Conservation (phyloP, 768 basidiomycete genomes). For the Pisolithus marmoratus region DNA sequence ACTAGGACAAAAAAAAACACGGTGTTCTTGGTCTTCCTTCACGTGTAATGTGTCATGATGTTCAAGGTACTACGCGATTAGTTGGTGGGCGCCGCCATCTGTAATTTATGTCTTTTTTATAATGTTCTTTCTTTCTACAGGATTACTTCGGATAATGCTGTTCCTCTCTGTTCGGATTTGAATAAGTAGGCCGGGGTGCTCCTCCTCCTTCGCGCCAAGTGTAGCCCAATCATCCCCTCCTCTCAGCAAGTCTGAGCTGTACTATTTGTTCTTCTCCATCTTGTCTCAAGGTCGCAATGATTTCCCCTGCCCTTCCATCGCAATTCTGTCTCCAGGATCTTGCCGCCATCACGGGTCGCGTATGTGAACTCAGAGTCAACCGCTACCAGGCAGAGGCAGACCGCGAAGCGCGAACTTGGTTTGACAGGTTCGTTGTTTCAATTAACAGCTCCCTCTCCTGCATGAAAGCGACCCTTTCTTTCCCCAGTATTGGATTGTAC, state of each 20-base stretch:
- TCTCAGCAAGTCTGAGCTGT: conserved; percentile 25
- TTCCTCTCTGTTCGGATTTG: conserved; percentile 14
- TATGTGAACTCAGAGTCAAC: conserved; percentile 32
- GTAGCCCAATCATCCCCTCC: conserved; percentile 8
- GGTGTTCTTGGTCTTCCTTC: conserved; percentile 26
- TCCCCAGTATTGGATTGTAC: conserved; percentile 27
- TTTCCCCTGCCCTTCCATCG: conserved; percentile 26
- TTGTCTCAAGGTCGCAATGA: conserved; percentile 20
- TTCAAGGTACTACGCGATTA: conserved; percentile 22
- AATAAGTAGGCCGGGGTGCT: conserved; percentile 24
- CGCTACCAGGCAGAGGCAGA: conserved; percentile 30
- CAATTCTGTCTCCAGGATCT: conserved; percentile 33
- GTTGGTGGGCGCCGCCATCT: conserved; percentile 19
- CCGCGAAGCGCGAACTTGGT: conserved; percentile 28
- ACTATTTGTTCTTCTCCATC: conserved; percentile 5
- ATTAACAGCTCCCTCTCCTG: background rate
- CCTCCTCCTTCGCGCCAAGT: conserved; percentile 1
- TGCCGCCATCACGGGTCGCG: conserved; percentile 30
- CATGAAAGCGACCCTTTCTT: background rate
- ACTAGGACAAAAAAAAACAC: conserved; percentile 18
- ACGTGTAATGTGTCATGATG: conserved; percentile 27
- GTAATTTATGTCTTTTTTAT: conserved; percentile 23
- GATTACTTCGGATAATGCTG: conserved; percentile 13
- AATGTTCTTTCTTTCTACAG: conserved; percentile 16
- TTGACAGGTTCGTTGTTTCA: conserved; percentile 26